phyloP scores from a whole-genome alignment of 2,329 filamentous ascomycete species.

The Neopestalotiopsis rosae region DNA sequence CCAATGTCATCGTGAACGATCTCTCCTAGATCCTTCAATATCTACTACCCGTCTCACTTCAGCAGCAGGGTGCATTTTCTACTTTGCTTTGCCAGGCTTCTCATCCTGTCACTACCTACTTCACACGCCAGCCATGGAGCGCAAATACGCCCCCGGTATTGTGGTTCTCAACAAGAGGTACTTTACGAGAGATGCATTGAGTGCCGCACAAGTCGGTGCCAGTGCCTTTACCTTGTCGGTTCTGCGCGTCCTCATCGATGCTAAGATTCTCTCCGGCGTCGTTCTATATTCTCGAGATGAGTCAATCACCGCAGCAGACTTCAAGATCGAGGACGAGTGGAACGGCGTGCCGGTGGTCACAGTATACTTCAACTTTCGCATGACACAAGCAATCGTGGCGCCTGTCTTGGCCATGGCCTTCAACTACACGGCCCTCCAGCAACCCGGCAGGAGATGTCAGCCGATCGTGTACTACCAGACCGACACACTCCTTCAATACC shows the following conservation, averaged over 20 bases:
- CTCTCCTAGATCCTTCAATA: background rate
- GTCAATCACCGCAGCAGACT: background rate
- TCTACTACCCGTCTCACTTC: conserved; percentile 1
- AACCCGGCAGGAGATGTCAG: background rate
- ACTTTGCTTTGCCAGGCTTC: background rate
- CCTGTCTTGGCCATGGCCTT: background rate
- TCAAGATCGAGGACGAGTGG: conserved; percentile 3
- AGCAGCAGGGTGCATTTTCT: background rate
- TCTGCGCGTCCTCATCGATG: conserved; percentile 9
- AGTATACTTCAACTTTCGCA: conserved; percentile 19
- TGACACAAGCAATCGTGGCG: background rate
- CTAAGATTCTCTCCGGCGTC: conserved; percentile 5
- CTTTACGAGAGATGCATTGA: conserved; percentile 12
- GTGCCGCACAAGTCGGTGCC: conserved; percentile 17
- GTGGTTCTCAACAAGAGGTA: conserved; percentile 19
- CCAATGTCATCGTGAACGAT: background rate
- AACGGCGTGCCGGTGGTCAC: conserved; percentile 11
- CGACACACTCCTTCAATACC: conserved; percentile 17
- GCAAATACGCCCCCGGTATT: conserved; percentile 11
- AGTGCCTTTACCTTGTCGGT: conserved; percentile 16
- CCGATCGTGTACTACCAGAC: conserved; percentile 19
- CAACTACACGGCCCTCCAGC: background rate
- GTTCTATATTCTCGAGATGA: conserved; percentile 17
- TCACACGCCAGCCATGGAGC: background rate
- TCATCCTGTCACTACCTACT: background rate